A percentile compares a stretch with the other conserved stretches of the same genome.
Evolutionary conservation across 2,329 filamentous ascomycete species (phyloP).

Genomic region (Chrysoporthe cubensis): DNA sequence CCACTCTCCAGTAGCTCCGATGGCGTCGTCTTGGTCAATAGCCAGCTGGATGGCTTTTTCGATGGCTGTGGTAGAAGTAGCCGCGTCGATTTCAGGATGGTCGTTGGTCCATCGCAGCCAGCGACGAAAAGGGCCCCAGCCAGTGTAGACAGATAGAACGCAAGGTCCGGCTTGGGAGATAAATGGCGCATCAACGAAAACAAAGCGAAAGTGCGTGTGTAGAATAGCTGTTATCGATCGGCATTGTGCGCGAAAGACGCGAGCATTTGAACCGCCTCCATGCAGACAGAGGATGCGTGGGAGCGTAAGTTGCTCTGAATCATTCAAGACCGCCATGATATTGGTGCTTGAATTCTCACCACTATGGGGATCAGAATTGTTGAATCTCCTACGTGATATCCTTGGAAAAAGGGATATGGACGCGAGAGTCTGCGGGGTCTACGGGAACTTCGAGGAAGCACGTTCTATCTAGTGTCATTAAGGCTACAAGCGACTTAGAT

Average conservation of each 20-base stretch:
- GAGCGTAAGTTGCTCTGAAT: background rate
- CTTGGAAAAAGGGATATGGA: background rate
- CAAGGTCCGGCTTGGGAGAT: background rate
- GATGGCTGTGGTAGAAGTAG: background rate
- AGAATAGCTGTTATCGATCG: background rate
- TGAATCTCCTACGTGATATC: background rate
- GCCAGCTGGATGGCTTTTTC: background rate
- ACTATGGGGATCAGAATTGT: background rate
- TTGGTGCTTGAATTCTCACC: background rate
- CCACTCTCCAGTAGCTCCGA: conserved; percentile 57
- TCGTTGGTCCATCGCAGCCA: background rate
- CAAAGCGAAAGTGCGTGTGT: background rate
- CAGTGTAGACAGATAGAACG: background rate
- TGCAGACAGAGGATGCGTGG: conserved; percentile 1
- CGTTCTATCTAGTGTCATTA: background rate
- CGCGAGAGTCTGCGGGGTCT: background rate
- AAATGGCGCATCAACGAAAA: background rate
- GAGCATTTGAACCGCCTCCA: background rate
- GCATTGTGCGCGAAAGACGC: background rate
- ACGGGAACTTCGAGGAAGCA: background rate
- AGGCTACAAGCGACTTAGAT: background rate
- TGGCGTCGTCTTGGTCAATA: conserved; percentile 46
- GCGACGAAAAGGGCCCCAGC: background rate
- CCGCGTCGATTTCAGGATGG: background rate
- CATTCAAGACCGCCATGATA: background rate